These are phyloP conservation scores for Penicillium arizonense DNA, from an alignment of 495 filamentous ascomycete genomes.

Conservation along the genomic window DNA sequence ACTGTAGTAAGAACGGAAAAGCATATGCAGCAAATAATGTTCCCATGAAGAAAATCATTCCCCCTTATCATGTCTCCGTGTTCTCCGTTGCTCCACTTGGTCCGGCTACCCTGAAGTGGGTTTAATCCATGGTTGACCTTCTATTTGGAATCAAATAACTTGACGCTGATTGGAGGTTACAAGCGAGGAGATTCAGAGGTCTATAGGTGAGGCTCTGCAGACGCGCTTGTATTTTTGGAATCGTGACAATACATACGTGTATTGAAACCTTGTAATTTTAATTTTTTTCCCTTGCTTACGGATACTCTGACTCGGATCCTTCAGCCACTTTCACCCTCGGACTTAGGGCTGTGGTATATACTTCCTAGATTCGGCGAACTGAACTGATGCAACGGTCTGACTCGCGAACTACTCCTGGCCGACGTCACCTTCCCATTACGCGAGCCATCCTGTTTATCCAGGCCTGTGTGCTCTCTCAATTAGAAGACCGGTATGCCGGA, in stretches of 20 bases:
- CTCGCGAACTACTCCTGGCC: background rate
- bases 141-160: background rate
- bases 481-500: background rate
- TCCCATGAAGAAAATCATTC: background rate
- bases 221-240: background rate
- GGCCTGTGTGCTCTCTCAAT: background rate
- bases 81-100: background rate
- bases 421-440: background rate
- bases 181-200: background rate
- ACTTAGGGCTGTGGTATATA: background rate
- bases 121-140: background rate
- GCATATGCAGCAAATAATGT: background rate
- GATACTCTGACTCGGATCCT: background rate
- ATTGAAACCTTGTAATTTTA: background rate
- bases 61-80: background rate
- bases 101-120: slow-evolving; percentile 1
- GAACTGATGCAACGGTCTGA: background rate
- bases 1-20: no score
- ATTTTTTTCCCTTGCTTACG: background rate
- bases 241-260: background rate
- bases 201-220: slow-evolving; percentile 2
- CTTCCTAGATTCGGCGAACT: background rate
- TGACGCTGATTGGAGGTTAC: background rate
- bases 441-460: no score
- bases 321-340: background rate